These are phyloP conservation scores for Penicillium sp. DNA, from an alignment of 2,329 filamentous ascomycete genomes.

Conservation along the genomic window DNA sequence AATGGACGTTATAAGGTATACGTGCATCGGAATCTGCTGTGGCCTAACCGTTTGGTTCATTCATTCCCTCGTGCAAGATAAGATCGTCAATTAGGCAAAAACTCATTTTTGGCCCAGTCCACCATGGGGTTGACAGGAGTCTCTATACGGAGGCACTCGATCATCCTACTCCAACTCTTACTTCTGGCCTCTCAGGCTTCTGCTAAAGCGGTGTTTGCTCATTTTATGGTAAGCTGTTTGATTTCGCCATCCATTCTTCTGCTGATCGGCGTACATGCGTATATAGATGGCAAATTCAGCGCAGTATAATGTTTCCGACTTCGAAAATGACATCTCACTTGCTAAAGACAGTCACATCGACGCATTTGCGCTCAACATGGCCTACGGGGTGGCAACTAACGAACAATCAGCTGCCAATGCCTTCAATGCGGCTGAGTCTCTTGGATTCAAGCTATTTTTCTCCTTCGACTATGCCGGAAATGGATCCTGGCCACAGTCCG, in stretches of 20 bases:
- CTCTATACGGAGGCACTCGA: background rate
- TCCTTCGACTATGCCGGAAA: slow-evolving; percentile 38
- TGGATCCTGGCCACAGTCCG: slow-evolving; percentile 29
- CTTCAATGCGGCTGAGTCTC: slow-evolving; percentile 4
- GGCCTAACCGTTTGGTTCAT: background rate
- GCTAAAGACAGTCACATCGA: background rate
- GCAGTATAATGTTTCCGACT: background rate
- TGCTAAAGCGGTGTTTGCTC: background rate
- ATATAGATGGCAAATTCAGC: background rate
- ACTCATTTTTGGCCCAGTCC: background rate
- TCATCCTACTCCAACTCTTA: background rate
- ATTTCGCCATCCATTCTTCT: too few relatives aligned
- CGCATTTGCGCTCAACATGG: background rate
- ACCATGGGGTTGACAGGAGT: background rate
- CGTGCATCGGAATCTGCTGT: background rate
- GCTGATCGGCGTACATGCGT: background rate
- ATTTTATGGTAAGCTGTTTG: background rate
- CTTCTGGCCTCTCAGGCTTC: background rate
- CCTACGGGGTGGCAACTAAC: slow-evolving; percentile 1
- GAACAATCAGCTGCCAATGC: slow-evolving; percentile 2
- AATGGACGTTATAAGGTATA: background rate
- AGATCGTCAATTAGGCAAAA: background rate
- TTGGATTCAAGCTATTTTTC: slow-evolving; percentile 34
- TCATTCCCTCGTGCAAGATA: background rate
- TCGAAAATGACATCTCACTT: background rate